A percentile compares a stretch with the other conserved stretches of the same genome.
phyloP scores from a whole-genome alignment of 2,329 filamentous ascomycete species.

The Pseudogymnoascus sp. region DNA sequence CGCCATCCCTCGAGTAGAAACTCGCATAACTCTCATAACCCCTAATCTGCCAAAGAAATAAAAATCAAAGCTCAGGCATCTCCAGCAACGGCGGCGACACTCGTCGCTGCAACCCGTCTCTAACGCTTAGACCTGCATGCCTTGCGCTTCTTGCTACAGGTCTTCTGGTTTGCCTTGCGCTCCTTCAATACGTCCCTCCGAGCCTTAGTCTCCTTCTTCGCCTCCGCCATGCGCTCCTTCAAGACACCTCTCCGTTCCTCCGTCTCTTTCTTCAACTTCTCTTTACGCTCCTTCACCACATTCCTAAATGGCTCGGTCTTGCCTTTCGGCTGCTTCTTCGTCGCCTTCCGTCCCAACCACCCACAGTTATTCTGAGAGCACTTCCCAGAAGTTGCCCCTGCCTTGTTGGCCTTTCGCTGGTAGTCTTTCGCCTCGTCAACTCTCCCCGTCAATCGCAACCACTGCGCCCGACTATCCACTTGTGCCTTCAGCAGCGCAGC shows the following conservation, averaged over 20 bases:
- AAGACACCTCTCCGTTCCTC: not conserved
- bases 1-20: not conserved
- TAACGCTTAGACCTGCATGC: not conserved
- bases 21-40: not conserved
- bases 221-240: not conserved
- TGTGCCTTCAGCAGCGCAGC: slow-evolving; percentile 45
- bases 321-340: not conserved
- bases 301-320: not conserved
- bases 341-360: not conserved
- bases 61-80: not conserved
- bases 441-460: slow-evolving; percentile 46
- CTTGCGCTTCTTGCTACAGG: not conserved
- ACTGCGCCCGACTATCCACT: slow-evolving; percentile 47
- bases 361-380: not conserved
- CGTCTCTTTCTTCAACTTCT: not conserved
- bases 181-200: not conserved
- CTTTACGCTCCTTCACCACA: not conserved
- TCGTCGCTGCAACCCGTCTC: not conserved
- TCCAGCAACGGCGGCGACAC: not conserved
- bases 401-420: slow-evolving; percentile 36
- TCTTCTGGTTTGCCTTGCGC: not conserved
- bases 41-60: slow-evolving; percentile 6
- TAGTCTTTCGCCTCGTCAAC: slow-evolving; percentile 40
- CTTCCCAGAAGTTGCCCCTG: slow-evolving; percentile 7
- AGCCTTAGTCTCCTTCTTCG: not conserved